Evolutionary conservation across 805 yeast species (phyloP), one percentile per base, ranked within the genome.

Genomic region (Yarrowia bubula): DNA sequence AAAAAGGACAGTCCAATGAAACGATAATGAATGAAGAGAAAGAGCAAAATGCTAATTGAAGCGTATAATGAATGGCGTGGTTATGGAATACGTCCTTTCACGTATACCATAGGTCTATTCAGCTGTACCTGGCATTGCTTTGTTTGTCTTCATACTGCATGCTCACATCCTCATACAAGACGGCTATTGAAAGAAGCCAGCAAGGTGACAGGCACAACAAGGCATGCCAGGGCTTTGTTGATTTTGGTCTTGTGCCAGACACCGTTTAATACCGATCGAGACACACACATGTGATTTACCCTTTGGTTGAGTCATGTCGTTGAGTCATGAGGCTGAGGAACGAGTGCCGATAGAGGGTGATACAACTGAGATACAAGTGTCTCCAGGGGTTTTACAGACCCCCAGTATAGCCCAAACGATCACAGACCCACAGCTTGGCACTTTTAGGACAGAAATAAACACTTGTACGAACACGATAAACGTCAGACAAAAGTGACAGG

Each of bases 291-390:
- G 28, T 8, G 14, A 14, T 33, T 51, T 51, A 51, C 44, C 46
- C 37, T 51, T 51, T n/a, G 33, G 44, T 51, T 51, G 60, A 51
- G 60, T 51, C 60, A 51, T 38, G 43, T 50, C 42, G 42, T 51
- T 51, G 60, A 51, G 44, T 51, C 60, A 51, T 38, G 37, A 17
- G 41, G 41, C 28, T 22, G 28, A 22, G 28, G 28, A 3, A 22
- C 28, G 28, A 22, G 28, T 22, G 5, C 28, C n/a, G n/a, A n/a
- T n/a, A 15, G 28, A 15, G 39, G 7, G 41, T n/a, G 55, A 43
- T 3, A 43, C 3, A 41, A 14, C 7, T 35, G 28, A 3, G 28
- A 22, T 22, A 22, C 28, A 22, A 22, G 3, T 22, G 28, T 22
- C 5, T 22, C 28, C 28, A 22, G 5, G 28, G 3, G 28, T 22